Base-by-base conservation (phyloP, 371 early-diverging fungal species). In the Pancytospora epiphaga region DNA sequence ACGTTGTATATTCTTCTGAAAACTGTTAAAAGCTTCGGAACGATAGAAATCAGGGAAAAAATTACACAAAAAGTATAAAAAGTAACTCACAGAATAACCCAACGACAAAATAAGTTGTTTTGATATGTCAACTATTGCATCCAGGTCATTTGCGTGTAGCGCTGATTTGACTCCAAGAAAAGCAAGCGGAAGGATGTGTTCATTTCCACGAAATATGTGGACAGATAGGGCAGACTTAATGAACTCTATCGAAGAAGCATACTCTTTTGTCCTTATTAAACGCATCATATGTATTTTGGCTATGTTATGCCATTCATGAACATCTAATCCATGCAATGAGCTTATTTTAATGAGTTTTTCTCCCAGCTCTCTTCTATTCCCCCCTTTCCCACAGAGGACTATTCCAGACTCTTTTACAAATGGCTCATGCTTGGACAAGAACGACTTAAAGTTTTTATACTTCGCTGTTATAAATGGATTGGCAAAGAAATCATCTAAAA, bases 1-100 rank as follows among this genome's bases (percentile, higher is more conserved):
- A 30, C 70, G 32, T 37, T 77, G 77, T 15, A 76, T 32, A 37
- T 72, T 77, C 38, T 73, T 74, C 62, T 72, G 70, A 33, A 80
- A 49, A 25, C 60, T 56, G 36, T 51, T 66, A 39, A 73, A 77
- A 36, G 72, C 62, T 58, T 43, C 50, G n/a, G 38, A 56, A 30
- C 38, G 57, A 32, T 54, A 57, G 57, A 68, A 75, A 43, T 50
- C 43, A 15, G 58, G 54, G 27, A 80, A 51, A 36, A 73, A 62
- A 27, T 66, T 63, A n/a, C 50, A 52, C 19, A 80, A 58, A 62
- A 70, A 80, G 64, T 75, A 77, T 3, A 73, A 36, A 9, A 80
- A 47, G 49, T 77, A 78, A 34, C 63, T 50, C 29, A 66, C 63
- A 15, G 73, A 61, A 22, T 47, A 58, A 19, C 57, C 37, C 29